Evolutionary conservation across 116 monocot genomes (phyloP).

Genomic region (Papilionanthe hybrid): DNA sequence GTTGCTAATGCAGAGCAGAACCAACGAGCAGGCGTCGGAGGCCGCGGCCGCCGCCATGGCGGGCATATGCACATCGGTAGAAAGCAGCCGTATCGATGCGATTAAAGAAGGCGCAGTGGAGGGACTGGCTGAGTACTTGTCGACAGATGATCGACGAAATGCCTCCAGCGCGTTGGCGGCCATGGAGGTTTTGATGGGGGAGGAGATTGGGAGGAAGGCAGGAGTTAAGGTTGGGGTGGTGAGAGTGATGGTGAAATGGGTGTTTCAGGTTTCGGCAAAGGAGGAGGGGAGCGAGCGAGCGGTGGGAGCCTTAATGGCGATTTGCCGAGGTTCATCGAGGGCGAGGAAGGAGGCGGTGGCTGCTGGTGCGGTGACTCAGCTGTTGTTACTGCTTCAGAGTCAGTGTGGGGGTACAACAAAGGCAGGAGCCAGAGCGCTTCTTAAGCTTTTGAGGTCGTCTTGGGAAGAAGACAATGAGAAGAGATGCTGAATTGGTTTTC

Average conservation of each 20-base stretch:
- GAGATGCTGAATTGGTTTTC: too few species aligned
- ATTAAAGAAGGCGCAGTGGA: constrained; percentile 33
- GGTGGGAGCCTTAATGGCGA: constrained; percentile 35
- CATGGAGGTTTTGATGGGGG: constrained; percentile 28
- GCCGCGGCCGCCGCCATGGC: constrained; percentile 42
- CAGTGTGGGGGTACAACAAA: constrained; percentile 53
- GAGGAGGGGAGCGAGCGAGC: constrained; percentile 66
- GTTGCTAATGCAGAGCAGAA: constrained; percentile 9
- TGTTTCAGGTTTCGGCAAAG: constrained; percentile 42
- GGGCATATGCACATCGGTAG: constrained; percentile 30
- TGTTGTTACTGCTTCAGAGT: constrained; percentile 78
- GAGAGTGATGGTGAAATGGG: constrained; percentile 44
- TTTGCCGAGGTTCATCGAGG: constrained; percentile 31
- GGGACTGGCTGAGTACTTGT: constrained; percentile 40
- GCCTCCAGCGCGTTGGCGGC: constrained; percentile 32
- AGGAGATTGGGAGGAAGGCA: constrained; percentile 33
- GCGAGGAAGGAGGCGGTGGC: constrained; percentile 41
- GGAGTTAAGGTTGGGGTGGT: constrained; percentile 18
- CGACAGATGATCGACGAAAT: constrained; percentile 14
- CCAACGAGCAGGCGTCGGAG: constrained; percentile 15
- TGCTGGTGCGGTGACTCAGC: constrained; percentile 51
- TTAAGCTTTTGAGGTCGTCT: constrained; percentile 53
- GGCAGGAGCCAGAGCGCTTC: constrained; percentile 39
- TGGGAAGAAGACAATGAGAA: not conserved
- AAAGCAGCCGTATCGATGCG: constrained; percentile 31